These are phyloP conservation scores for Hygrophoropsis aurantiaca DNA, from an alignment of 768 basidiomycete species.

Conservation along the genomic window DNA sequence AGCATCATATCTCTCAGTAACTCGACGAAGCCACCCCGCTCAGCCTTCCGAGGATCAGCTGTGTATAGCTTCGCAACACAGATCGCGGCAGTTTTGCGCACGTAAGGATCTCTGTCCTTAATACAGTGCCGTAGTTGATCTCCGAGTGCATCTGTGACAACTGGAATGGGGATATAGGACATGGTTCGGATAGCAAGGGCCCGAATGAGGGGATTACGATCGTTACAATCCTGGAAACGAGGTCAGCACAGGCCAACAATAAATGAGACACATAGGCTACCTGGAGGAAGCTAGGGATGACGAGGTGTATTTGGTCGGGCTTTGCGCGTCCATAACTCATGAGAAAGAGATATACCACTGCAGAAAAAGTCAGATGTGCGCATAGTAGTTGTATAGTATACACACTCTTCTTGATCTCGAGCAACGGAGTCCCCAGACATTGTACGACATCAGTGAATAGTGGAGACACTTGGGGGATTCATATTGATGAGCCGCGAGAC, in stretches of 20 bases:
- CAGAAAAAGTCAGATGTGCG: background rate
- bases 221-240: constrained; percentile 79
- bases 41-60: constrained; percentile 83
- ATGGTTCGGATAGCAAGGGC: constrained; percentile 98
- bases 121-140: constrained; percentile 92
- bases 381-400: constrained; percentile 5
- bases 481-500: constrained; percentile 9
- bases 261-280: constrained; percentile 40
- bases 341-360: constrained; percentile 97
- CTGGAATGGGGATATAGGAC: constrained; percentile 95
- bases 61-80: constrained; percentile 95
- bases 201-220: constrained; percentile 94
- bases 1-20: constrained; percentile 89
- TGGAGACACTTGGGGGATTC: constrained; percentile 71
- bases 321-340: constrained; percentile 95
- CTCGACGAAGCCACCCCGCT: constrained; percentile 88
- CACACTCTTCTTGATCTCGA: constrained; percentile 99
- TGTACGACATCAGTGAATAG: constrained; percentile 95
- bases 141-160: constrained; percentile 79
- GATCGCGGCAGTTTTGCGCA: constrained; percentile 97
- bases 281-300: constrained; percentile 88
- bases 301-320: constrained; percentile 90
- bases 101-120: constrained; percentile 95
- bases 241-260: constrained; percentile 13
- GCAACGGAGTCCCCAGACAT: constrained; percentile 89